These are phyloP conservation scores for Lodderomyces beijingensis DNA, from an alignment of 1,139 yeast species.

Conservation along the genomic window DNA sequence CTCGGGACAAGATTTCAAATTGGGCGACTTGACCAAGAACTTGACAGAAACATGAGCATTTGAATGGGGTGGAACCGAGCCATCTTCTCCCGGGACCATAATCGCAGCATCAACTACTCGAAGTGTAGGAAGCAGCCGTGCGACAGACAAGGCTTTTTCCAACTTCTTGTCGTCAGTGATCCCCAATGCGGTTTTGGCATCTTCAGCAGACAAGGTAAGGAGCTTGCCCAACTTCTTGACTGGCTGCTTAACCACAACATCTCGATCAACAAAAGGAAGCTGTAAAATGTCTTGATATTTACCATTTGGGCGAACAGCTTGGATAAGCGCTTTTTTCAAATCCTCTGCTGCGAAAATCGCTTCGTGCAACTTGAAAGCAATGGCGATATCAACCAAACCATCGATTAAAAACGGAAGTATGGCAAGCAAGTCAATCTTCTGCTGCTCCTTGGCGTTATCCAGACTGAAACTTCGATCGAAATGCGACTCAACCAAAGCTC, in stretches of 20 bases:
- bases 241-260: constrained; percentile 38
- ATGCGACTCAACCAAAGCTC: constrained; percentile 51
- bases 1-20: constrained; percentile 56
- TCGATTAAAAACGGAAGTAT: constrained; percentile 62
- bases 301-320: constrained; percentile 65
- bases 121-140: constrained; percentile 63
- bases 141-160: constrained; percentile 52
- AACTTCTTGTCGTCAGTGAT: constrained; percentile 44
- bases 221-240: constrained; percentile 65
- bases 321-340: constrained; percentile 68
- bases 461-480: constrained; percentile 43
- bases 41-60: constrained; percentile 72
- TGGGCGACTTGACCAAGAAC: constrained; percentile 69
- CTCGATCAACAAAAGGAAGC: constrained; percentile 64
- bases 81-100: constrained; percentile 81
- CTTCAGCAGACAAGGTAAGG: constrained; percentile 51
- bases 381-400: constrained; percentile 78
- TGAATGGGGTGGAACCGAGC: constrained; percentile 68
- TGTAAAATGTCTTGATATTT: constrained; percentile 67
- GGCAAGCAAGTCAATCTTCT: constrained; percentile 55
- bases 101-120: constrained; percentile 70
- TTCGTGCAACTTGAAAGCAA: constrained; percentile 71
- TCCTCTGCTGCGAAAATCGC: constrained; percentile 59
- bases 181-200: constrained; percentile 56
- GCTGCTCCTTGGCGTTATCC: constrained; percentile 26